Evolutionary conservation across 352 stramenopile species (phyloP).

Genomic region (Phytophthora sojae): DNA sequence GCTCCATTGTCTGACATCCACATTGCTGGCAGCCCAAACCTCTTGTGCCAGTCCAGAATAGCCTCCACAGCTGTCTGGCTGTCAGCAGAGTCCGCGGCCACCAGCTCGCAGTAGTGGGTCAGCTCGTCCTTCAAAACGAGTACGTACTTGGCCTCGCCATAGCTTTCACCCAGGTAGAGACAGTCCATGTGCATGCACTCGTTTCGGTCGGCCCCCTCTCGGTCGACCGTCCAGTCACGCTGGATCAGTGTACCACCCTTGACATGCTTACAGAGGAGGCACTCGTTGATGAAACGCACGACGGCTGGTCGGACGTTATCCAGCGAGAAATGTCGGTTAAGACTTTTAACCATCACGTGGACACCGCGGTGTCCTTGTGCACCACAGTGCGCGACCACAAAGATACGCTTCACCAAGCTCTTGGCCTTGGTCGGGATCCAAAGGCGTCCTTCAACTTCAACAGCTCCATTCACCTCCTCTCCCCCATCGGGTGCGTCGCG

Average conservation of each 20-base stretch:
- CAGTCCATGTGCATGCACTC: conserved; percentile 21
- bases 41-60: conserved; percentile 14
- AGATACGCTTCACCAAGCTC: no score
- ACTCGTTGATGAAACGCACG: conserved; percentile 12
- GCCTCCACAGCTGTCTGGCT: conserved; percentile 8
- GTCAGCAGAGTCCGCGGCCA: conserved; percentile 8
- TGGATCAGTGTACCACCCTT: conserved; percentile 12
- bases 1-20: conserved; percentile 11
- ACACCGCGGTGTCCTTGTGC: not conserved
- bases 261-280: conserved; percentile 21
- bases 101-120: no score
- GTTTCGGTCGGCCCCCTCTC: not conserved
- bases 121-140: conserved; percentile 16
- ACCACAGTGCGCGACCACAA: no score
- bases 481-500: no score
- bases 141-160: conserved; percentile 13
- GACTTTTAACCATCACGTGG: conserved; percentile 20
- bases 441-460: no score
- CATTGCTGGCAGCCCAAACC: not conserved
- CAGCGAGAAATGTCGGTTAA: conserved; percentile 12
- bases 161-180: conserved; percentile 19
- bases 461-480: no score
- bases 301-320: not conserved
- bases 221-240: conserved; percentile 2
- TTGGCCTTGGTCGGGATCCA: no score